Evolutionary conservation across 1,284 basidiomycete genomes (phyloP), one percentile per base, ranked within the genome.

Genomic region (Agaricales sp.): DNA sequence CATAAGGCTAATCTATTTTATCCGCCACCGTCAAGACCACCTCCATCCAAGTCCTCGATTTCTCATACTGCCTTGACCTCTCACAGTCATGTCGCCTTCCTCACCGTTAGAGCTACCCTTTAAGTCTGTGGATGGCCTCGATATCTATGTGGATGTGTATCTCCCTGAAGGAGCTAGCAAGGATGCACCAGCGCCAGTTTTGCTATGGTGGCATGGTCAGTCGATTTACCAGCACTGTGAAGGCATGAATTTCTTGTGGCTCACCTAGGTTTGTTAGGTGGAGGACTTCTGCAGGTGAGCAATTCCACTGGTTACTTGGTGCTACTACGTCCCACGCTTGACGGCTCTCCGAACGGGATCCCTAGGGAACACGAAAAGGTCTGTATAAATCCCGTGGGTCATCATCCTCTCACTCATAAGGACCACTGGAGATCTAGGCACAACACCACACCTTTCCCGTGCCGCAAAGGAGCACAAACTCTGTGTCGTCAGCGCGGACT

Each of bases 141-240:
- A 63, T 18, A 60, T 67, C 8, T 52, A 43, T 16, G 62, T 68
- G 56, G 67, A 68, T 51, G 58, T 67, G 11, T 68, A 65, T 52
- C 30, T 67, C 1, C 65, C 67, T 2, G 53, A 55, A 18, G 54
- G 44, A 2, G 62, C 64, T 3, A 63, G 58, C 1, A 56, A 57
- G 48, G 57, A 58, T 21, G 56, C 54, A 4, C 61, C 60, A 16
- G 61, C 54, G 2, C 64, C 66, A 0, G 54, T 67, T 23, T 43
- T 66, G 11, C 50, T 66, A n/a, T 67, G 66, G 65, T 68, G 65
- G 65, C 65, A 67, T 53, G 67, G 66, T 63, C 25, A 46, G 59
- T 50, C 14, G n/a, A 23, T 24, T 25, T 44, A 8, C 16, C 3
- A 38, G 11, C 2, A 35, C n/a, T 46, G 25, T 16, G 21, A 35